Evolutionary conservation across 768 basidiomycete species (phyloP).

Genomic region (Amanita rubescens): DNA sequence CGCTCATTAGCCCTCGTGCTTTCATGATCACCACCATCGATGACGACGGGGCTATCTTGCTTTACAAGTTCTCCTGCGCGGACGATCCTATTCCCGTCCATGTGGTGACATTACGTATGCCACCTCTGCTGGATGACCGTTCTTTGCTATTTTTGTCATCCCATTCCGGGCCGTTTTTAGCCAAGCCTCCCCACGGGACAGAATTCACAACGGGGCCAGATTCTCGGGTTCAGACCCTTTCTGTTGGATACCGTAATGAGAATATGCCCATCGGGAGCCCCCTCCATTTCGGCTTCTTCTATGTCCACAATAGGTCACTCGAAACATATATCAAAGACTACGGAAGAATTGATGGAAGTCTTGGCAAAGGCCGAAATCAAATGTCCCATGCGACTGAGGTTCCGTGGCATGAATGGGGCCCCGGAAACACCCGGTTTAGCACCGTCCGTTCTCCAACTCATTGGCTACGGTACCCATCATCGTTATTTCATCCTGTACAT

Average conservation of each 20-base stretch:
- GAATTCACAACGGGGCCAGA: conserved; percentile 16
- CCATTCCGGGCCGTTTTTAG: conserved; percentile 29
- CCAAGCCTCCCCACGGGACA: conserved; percentile 14
- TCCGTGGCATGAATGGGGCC: conserved; percentile 12
- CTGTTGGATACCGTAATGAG: background rate
- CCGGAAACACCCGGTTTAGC: conserved; percentile 4
- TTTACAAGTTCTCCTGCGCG: conserved; percentile 32
- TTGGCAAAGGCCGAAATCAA: no score
- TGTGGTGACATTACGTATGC: conserved; percentile 13
- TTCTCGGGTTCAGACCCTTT: conserved; percentile 1
- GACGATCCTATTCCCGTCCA: background rate
- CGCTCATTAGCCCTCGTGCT: conserved; percentile 36
- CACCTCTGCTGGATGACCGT: conserved; percentile 4
- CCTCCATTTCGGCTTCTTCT: background rate
- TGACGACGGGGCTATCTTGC: conserved; percentile 29
- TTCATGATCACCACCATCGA: conserved; percentile 32
- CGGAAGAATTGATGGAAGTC: background rate
- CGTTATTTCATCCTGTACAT: background rate
- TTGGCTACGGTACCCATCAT: conserved; percentile 16
- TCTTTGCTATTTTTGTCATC: conserved; percentile 15
- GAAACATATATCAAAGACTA: background rate
- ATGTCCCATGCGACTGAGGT: background rate
- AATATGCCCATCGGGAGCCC: background rate
- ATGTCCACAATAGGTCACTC: background rate
- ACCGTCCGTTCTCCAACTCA: conserved; percentile 1